Percentiles rank a stretch among this genome's conserved stretches.
phyloP scores from a whole-genome alignment of 768 basidiomycete genomes.

The Pseudohyphozyma bogoriensis region DNA sequence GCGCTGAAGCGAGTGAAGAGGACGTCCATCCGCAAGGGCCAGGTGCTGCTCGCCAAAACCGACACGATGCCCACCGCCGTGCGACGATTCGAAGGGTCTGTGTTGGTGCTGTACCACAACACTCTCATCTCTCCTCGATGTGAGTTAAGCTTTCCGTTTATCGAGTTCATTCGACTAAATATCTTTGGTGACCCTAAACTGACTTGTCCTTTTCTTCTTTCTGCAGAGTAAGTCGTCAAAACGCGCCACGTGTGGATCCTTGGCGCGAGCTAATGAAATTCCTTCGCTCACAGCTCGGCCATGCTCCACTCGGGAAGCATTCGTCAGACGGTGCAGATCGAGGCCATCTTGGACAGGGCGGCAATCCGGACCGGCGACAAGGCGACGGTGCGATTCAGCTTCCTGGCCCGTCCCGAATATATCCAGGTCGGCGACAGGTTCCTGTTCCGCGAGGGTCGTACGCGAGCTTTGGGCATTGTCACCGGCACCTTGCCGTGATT shows the following conservation, averaged over 20 bases:
- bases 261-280: slow-evolving; percentile 31
- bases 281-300: too few species aligned
- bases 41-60: slow-evolving; percentile 76
- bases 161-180: too few species aligned
- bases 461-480: slow-evolving; percentile 34
- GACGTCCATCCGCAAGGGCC: slow-evolving; percentile 77
- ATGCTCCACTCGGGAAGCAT: slow-evolving; percentile 33
- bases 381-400: slow-evolving; percentile 74
- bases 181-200: too few species aligned
- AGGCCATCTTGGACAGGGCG: slow-evolving; percentile 54
- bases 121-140: slow-evolving; percentile 17
- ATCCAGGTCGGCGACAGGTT: slow-evolving; percentile 49
- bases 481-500: too few species aligned
- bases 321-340: slow-evolving; percentile 24
- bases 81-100: slow-evolving; percentile 80
- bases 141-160: slow-evolving; percentile 7
- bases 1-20: slow-evolving; percentile 82
- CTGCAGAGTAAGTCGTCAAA: too few species aligned
- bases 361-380: slow-evolving; percentile 88
- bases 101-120: slow-evolving; percentile 59
- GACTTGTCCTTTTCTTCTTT: slow-evolving; percentile 1
- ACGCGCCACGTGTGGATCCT: too few species aligned
- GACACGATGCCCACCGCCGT: slow-evolving; percentile 55
- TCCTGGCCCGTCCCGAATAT: slow-evolving; percentile 69
- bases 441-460: slow-evolving; percentile 83